Evolutionary conservation across 768 basidiomycete species (phyloP).

Genomic region (Tricholoma flavovirens): DNA sequence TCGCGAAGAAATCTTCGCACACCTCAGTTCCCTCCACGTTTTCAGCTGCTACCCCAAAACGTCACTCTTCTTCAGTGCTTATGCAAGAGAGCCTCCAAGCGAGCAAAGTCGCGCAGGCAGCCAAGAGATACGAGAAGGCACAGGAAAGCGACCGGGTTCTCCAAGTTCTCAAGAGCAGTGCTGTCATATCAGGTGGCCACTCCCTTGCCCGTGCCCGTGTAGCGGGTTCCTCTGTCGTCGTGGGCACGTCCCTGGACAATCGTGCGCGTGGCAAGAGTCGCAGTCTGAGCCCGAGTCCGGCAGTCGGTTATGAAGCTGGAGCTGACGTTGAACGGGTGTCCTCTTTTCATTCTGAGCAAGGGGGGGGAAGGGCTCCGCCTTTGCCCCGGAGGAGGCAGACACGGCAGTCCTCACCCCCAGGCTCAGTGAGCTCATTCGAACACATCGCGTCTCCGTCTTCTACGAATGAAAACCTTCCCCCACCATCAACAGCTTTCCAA

Average conservation of each 20-base stretch:
- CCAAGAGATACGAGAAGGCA: conserved; percentile 63
- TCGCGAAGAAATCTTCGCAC: background rate
- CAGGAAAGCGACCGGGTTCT: conserved; percentile 68
- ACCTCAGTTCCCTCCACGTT: background rate
- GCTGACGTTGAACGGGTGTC: background rate
- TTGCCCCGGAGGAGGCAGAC: conserved; percentile 24
- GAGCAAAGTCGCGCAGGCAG: conserved; percentile 59
- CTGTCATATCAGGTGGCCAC: conserved; percentile 27
- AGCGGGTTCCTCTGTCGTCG: conserved; percentile 26
- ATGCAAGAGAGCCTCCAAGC: conserved; percentile 73
- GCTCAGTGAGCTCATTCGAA: conserved; percentile 40
- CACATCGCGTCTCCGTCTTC: conserved; percentile 33
- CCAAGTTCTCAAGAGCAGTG: conserved; percentile 64
- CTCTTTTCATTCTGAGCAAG: background rate
- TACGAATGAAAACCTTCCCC: background rate
- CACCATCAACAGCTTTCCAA: background rate
- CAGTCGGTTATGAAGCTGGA: background rate
- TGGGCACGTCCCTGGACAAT: conserved; percentile 26
- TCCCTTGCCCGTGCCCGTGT: conserved; percentile 25
- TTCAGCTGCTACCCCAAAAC: conserved; percentile 24
- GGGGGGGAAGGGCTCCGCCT: conserved; percentile 16
- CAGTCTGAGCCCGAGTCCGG: conserved; percentile 4
- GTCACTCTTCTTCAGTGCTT: conserved; percentile 55
- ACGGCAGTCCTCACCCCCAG: conserved; percentile 32
- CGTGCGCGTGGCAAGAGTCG: background rate